A percentile compares a stretch with the other conserved stretches of the same genome.
Evolutionary conservation across 805 yeast species (phyloP).

Genomic region (Kazachstania kunashirensis): DNA sequence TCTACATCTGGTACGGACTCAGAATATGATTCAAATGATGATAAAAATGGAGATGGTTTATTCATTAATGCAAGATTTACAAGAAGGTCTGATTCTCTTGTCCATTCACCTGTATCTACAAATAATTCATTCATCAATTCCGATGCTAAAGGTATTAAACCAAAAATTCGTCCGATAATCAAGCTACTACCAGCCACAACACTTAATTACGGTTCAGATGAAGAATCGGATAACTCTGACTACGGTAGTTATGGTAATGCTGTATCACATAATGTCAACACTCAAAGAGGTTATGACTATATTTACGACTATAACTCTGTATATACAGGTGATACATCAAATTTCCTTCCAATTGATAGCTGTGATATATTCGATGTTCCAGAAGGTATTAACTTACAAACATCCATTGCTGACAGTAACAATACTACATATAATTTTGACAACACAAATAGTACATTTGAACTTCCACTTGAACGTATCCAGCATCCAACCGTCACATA

Average conservation of each 20-base stretch:
- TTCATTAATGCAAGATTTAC: constrained; percentile 27
- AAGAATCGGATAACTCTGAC: constrained; percentile 35
- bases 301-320: constrained; percentile 75
- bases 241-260: constrained; percentile 37
- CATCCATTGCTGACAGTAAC: constrained; percentile 24
- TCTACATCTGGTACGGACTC: constrained; percentile 7
- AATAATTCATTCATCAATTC: constrained; percentile 22
- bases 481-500: not conserved
- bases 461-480: not conserved
- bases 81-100: constrained; percentile 21
- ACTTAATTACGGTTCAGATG: constrained; percentile 65
- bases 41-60: constrained; percentile 27
- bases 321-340: constrained; percentile 42
- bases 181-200: constrained; percentile 80
- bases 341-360: constrained; percentile 27
- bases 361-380: constrained; percentile 31
- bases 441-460: constrained; percentile 1
- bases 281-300: constrained; percentile 67
- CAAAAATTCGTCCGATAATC: constrained; percentile 43
- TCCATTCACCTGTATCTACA: constrained; percentile 18
- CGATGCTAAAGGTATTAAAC: constrained; percentile 6
- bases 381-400: constrained; percentile 26
- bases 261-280: constrained; percentile 62
- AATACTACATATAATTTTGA: constrained; percentile 10
- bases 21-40: constrained; percentile 15